A percentile compares a stretch with the other conserved stretches of the same genome.
Conservation (phyloP, 129 eudicot genomes). For the Smallanthus sonchifolius region DNA sequence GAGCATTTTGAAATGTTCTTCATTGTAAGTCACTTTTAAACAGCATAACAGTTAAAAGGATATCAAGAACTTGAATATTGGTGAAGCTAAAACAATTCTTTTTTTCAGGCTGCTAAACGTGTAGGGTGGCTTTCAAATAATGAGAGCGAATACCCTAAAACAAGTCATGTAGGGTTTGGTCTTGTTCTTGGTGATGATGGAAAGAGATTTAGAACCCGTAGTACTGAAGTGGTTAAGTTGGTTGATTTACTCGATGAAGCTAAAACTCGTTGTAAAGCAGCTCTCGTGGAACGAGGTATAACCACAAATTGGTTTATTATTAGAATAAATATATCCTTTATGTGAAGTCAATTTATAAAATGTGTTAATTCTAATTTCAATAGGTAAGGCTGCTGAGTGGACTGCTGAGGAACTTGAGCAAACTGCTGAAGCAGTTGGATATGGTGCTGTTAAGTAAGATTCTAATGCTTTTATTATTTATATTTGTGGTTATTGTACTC, state of each 20-base stretch:
- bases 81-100: too few species aligned
- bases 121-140: slow-evolving; percentile 23
- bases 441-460: slow-evolving; percentile 96
- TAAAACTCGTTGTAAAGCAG: slow-evolving; percentile 69
- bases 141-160: slow-evolving; percentile 55
- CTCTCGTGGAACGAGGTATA: slow-evolving; percentile 78
- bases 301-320: neutral
- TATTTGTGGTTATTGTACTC: neutral
- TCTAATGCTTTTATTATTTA: neutral
- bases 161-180: slow-evolving; percentile 90
- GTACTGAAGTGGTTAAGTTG: slow-evolving; percentile 79
- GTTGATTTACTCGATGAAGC: slow-evolving; percentile 98
- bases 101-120: too few species aligned
- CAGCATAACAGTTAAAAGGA: too few species aligned
- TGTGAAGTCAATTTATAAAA: neutral
- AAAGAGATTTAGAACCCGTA: slow-evolving; percentile 40
- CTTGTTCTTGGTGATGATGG: slow-evolving; percentile 76
- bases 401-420: slow-evolving; percentile 72
- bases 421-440: slow-evolving; percentile 96
- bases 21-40: too few species aligned
- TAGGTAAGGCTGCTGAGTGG: slow-evolving; percentile 83
- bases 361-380: neutral
- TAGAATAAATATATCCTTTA: neutral
- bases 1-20: slow-evolving; percentile 38
- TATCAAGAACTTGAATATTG: too few species aligned